Conservation (phyloP, 139 green algal species). For the Chlamydomonas urium region DNA sequence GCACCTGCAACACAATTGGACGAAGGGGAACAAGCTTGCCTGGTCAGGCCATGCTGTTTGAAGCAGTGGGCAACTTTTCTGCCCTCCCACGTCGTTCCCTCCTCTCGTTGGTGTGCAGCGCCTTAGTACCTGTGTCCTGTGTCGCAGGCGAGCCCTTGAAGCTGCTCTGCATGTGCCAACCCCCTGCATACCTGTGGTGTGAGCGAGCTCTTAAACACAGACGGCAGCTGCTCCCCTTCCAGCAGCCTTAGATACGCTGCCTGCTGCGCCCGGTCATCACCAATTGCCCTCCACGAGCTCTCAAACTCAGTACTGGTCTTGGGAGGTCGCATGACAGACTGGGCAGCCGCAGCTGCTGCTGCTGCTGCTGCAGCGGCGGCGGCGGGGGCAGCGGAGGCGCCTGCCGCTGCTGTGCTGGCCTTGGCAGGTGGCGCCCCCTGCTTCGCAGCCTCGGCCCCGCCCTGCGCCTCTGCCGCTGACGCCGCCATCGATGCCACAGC, state of each 20-base stretch:
- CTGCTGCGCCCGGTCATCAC: constrained; percentile 43
- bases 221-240: constrained; percentile 39
- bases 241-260: constrained; percentile 50
- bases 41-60: not conserved
- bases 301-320: constrained; percentile 66
- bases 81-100: no score
- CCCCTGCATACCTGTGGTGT: constrained; percentile 27
- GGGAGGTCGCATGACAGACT: constrained; percentile 13
- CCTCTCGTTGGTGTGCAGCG: no score
- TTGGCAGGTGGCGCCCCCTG: not conserved
- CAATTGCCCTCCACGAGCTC: constrained; percentile 51
- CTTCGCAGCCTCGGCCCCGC: not conserved
- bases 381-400: not conserved
- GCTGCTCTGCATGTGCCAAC: not conserved
- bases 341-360: constrained; percentile 1
- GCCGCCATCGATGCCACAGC: no score
- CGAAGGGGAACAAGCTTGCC: not conserved
- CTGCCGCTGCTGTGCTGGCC: not conserved
- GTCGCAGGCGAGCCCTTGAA: not conserved
- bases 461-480: no score
- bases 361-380: not conserved
- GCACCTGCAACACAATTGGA: constrained; percentile 14
- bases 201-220: constrained; percentile 58
- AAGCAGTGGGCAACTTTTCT: not conserved
- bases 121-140: no score